These are phyloP conservation scores for Papiliotrema nemorosa DNA, from an alignment of 1,284 basidiomycete species.

Conservation along the genomic window DNA sequence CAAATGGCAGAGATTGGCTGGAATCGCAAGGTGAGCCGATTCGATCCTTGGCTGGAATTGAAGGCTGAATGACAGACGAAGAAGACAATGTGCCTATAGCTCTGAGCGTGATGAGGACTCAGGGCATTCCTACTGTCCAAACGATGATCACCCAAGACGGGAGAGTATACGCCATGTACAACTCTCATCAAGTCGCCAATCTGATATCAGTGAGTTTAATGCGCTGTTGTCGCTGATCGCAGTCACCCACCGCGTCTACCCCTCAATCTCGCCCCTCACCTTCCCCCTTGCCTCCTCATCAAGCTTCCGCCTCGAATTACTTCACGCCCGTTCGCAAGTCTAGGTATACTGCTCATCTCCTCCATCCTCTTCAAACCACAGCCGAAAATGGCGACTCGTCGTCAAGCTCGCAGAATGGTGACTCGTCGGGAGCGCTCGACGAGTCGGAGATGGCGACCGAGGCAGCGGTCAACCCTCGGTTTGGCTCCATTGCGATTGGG, in stretches of 20 bases:
- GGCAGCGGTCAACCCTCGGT: slow-evolving; percentile 73
- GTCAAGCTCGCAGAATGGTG: slow-evolving; percentile 42
- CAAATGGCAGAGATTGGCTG: slow-evolving; percentile 28
- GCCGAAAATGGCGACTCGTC: slow-evolving; percentile 40
- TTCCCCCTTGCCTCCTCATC: slow-evolving; percentile 6
- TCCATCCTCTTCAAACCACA: slow-evolving; percentile 15
- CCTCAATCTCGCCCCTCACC: slow-evolving; percentile 2
- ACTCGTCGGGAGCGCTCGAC: too few relatives aligned
- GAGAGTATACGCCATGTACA: slow-evolving; percentile 45
- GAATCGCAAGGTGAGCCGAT: slow-evolving; percentile 12
- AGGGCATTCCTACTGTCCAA: slow-evolving; percentile 34
- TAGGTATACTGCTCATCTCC: slow-evolving; percentile 15
- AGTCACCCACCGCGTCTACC: slow-evolving; percentile 2
- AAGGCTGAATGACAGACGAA: neutral
- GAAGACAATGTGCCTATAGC: slow-evolving; percentile 13
- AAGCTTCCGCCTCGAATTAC: slow-evolving; percentile 3
- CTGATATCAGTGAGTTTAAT: slow-evolving; percentile 7
- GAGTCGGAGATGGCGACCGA: slow-evolving; percentile 57
- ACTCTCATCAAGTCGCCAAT: slow-evolving; percentile 14
- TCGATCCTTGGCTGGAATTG: too few relatives aligned
- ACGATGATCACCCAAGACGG: slow-evolving; percentile 48
- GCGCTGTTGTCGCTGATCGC: neutral
- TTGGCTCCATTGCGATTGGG: slow-evolving; percentile 81
- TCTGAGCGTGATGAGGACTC: slow-evolving; percentile 11
- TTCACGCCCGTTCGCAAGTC: slow-evolving; percentile 2